Evolutionary conservation across 306 rosid genomes (phyloP).

Genomic region (Macrotyloma uniflorum): DNA sequence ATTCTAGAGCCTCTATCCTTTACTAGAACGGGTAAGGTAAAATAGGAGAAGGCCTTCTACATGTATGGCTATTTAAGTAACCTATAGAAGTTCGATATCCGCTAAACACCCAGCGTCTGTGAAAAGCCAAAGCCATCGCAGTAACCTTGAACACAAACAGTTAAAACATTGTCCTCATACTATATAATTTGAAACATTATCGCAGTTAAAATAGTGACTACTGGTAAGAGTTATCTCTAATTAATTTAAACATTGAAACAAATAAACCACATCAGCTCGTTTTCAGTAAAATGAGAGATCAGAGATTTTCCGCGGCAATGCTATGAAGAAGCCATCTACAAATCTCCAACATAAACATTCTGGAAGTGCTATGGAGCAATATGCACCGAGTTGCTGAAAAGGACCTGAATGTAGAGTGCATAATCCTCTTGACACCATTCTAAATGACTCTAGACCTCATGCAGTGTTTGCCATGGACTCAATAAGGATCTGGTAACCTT

Average conservation of each 20-base stretch:
- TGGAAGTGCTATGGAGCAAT: conserved; percentile 38
- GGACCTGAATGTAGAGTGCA: conserved; percentile 37
- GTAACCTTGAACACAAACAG: conserved; percentile 11
- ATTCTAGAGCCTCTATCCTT: no score
- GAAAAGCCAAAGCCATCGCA: conserved; percentile 11
- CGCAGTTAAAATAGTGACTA: conserved; percentile 10
- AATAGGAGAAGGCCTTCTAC: not conserved
- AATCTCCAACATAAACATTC: conserved; percentile 29
- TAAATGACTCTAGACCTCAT: conserved; percentile 28
- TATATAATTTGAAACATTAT: conserved; percentile 11
- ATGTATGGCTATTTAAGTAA: not conserved
- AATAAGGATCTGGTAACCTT: conserved; percentile 89
- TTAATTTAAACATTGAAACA: conserved; percentile 27
- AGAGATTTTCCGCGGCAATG: conserved; percentile 26
- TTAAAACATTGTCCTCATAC: not conserved
- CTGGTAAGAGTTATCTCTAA: conserved; percentile 27
- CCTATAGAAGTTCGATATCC: not conserved
- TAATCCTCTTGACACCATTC: conserved; percentile 32
- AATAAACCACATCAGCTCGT: conserved; percentile 32
- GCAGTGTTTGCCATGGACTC: conserved; percentile 84
- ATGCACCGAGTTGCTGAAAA: conserved; percentile 35
- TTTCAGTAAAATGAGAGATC: conserved; percentile 28
- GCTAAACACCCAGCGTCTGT: not conserved
- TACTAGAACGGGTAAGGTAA: no score
- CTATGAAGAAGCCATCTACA: conserved; percentile 39